Conservation (phyloP, 805 yeast species). For the Komagataella phaffii region DNA sequence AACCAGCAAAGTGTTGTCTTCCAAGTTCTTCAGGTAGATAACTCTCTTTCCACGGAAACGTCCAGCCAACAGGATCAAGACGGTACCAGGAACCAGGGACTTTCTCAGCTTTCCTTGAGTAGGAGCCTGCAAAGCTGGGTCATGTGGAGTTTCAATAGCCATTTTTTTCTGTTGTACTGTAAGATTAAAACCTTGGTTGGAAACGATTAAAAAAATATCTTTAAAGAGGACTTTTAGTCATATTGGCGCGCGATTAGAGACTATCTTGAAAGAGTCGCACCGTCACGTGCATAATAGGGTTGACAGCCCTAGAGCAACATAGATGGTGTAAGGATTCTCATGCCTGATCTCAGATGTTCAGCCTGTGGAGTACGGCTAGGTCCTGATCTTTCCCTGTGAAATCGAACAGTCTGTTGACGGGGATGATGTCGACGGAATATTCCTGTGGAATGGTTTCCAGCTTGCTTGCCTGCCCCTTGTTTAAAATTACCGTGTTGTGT, state of each 20-base stretch:
- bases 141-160: neutral
- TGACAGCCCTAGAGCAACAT: neutral
- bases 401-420: constrained; percentile 16
- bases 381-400: constrained; percentile 9
- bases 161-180: constrained; percentile 61
- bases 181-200: constrained; percentile 58
- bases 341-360: neutral
- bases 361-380: constrained; percentile 12
- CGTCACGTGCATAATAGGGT: neutral
- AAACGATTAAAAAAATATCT: neutral
- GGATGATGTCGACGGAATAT: constrained; percentile 13
- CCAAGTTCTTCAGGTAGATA: constrained; percentile 90
- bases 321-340: neutral
- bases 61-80: constrained; percentile 94
- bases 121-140: constrained; percentile 33
- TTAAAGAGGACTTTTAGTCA: neutral
- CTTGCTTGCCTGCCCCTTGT: neutral
- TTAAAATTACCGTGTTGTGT: neutral
- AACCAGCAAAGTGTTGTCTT: constrained; percentile 94
- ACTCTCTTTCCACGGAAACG: constrained; percentile 99
- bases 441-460: neutral
- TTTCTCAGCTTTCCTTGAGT: constrained; percentile 94
- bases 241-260: constrained; percentile 51
- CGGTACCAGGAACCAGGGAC: constrained; percentile 78
- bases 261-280: constrained; percentile 60